phyloP scores from a whole-genome alignment of 371 early-diverging fungal species.

The Mucor irregularis region DNA sequence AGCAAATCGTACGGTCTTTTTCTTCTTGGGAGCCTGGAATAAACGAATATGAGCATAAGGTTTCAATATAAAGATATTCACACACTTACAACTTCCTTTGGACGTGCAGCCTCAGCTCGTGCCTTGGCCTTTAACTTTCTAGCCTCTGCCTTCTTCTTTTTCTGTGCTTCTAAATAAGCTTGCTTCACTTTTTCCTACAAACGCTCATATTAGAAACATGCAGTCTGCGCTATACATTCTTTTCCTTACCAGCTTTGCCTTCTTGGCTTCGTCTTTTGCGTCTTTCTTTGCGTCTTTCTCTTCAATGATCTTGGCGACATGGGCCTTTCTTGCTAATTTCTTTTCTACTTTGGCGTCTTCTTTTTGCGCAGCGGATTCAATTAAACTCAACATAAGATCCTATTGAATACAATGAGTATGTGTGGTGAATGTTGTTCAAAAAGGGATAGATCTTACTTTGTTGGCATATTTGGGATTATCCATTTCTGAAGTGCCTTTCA shows the following conservation, averaged over 20 bases:
- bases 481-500: slow-evolving; percentile 21
- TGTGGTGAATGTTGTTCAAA: too few species aligned
- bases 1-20: slow-evolving; percentile 24
- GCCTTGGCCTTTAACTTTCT: slow-evolving; percentile 20
- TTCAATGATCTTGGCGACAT: slow-evolving; percentile 22
- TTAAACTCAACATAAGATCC: slow-evolving; percentile 20
- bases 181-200: slow-evolving; percentile 25
- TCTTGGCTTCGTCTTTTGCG: slow-evolving; percentile 14
- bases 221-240: too few species aligned
- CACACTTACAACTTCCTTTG: neutral
- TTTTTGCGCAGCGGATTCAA: slow-evolving; percentile 22
- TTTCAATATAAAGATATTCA: neutral
- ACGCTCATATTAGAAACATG: too few species aligned
- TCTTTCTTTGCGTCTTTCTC: slow-evolving; percentile 23
- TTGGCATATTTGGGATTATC: slow-evolving; percentile 30
- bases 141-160: slow-evolving; percentile 20
- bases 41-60: neutral
- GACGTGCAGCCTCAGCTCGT: slow-evolving; percentile 7
- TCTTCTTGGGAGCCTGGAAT: slow-evolving; percentile 13
- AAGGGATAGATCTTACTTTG: neutral
- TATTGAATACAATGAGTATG: neutral
- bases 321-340: slow-evolving; percentile 20
- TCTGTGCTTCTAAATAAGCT: slow-evolving; percentile 17
- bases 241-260: slow-evolving; percentile 15
- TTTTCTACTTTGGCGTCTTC: slow-evolving; percentile 15